These are phyloP conservation scores for Hyaloscypha hepaticicola DNA, from an alignment of 495 filamentous ascomycete genomes.

Conservation along the genomic window DNA sequence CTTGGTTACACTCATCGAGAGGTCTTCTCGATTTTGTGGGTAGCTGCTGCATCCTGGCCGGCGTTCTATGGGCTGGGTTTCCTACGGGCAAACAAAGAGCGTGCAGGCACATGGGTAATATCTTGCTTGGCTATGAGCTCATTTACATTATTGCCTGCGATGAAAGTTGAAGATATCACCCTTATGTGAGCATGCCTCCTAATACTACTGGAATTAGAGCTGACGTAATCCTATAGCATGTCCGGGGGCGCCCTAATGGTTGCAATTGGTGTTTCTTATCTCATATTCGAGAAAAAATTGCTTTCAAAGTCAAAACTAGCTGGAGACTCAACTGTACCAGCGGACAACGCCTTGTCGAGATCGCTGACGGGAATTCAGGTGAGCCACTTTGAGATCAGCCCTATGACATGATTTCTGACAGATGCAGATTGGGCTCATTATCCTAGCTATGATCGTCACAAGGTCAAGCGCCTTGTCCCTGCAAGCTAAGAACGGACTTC, in stretches of 20 bases:
- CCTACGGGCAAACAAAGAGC: conserved; percentile 56
- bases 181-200: conserved; percentile 63
- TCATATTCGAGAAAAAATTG: conserved; percentile 76
- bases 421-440: conserved; percentile 69
- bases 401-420: conserved; percentile 17
- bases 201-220: not conserved
- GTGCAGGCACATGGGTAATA: conserved; percentile 72
- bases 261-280: conserved; percentile 72
- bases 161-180: conserved; percentile 75
- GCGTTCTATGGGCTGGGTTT: conserved; percentile 70
- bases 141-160: conserved; percentile 86
- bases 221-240: conserved; percentile 48
- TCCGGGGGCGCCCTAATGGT: conserved; percentile 79
- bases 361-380: conserved; percentile 36
- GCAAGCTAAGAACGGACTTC: conserved; percentile 85
- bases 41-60: conserved; percentile 77
- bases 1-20: conserved; percentile 88
- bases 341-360: conserved; percentile 23
- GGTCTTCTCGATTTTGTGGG: conserved; percentile 79
- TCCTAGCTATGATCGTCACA: conserved; percentile 83
- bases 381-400: conserved; percentile 4
- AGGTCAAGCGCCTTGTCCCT: conserved; percentile 76
- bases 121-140: conserved; percentile 81
- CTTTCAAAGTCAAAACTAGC: conserved; percentile 38
- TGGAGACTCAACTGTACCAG: conserved; percentile 24